These are phyloP conservation scores for Xylariaceae sp. DNA, from an alignment of 2,329 filamentous ascomycete species.

Conservation along the genomic window DNA sequence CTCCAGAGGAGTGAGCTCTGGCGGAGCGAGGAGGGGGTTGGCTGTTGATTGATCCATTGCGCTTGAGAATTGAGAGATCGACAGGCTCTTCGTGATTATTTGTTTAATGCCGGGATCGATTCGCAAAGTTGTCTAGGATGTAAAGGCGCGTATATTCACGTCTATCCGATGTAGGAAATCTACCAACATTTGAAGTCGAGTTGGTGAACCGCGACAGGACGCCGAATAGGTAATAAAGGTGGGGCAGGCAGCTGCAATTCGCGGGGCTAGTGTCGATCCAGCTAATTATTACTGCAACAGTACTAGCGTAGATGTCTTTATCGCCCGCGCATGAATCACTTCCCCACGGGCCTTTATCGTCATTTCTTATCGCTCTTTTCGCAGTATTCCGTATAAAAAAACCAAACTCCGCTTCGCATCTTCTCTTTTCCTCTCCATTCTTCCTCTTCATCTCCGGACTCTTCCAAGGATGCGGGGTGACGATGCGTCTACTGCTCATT, in stretches of 20 bases:
- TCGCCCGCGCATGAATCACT: not conserved
- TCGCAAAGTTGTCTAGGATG: not conserved
- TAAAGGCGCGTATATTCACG: too few relatives aligned
- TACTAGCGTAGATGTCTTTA: too few relatives aligned
- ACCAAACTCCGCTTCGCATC: not conserved
- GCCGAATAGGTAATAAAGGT: too few relatives aligned
- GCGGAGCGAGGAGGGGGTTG: conserved; percentile 33
- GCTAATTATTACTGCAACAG: too few relatives aligned
- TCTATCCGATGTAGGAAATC: too few relatives aligned
- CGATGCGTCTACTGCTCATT: conserved; percentile 63
- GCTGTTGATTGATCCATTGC: conserved; percentile 17
- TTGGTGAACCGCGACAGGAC: too few relatives aligned
- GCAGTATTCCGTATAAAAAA: not conserved
- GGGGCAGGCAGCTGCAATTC: too few relatives aligned
- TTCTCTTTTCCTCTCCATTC: not conserved
- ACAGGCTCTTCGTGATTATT: not conserved
- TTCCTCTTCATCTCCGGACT: not conserved
- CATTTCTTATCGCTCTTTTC: not conserved
- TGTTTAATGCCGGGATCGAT: not conserved
- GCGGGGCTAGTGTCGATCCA: too few relatives aligned
- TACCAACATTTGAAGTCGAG: too few relatives aligned
- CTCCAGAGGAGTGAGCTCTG: conserved; percentile 71
- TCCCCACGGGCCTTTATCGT: not conserved
- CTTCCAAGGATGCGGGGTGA: conserved; percentile 23
- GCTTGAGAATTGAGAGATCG: not conserved